Evolutionary conservation across 2,329 filamentous ascomycete genomes (phyloP).

Genomic region (Coniella lustricola): DNA sequence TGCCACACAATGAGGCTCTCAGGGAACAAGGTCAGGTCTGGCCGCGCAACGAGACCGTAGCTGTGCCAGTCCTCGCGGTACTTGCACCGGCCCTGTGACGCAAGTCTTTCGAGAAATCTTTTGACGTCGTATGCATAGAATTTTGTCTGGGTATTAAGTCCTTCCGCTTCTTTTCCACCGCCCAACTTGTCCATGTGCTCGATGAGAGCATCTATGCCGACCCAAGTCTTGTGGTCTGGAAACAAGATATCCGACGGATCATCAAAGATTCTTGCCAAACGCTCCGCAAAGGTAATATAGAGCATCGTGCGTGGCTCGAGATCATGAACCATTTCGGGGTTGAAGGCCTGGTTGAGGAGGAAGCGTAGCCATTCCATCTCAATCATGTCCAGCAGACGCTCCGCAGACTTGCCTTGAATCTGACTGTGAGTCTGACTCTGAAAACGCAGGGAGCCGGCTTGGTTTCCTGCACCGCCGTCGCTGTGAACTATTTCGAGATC

Average conservation of each 20-base stretch:
- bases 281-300: slow-evolving; percentile 26
- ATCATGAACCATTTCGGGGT: slow-evolving; percentile 18
- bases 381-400: slow-evolving; percentile 18
- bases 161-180: background rate
- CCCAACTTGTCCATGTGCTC: slow-evolving; percentile 21
- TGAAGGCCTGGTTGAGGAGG: slow-evolving; percentile 23
- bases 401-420: background rate
- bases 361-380: slow-evolving; percentile 29
- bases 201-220: slow-evolving; percentile 23
- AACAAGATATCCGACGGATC: slow-evolving; percentile 24
- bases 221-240: slow-evolving; percentile 12
- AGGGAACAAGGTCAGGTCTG: slow-evolving; percentile 23
- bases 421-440: too few species aligned
- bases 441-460: too few species aligned
- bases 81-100: slow-evolving; percentile 20
- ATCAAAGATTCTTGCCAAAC: slow-evolving; percentile 27
- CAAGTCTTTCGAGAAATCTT: slow-evolving; percentile 25
- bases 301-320: slow-evolving; percentile 21
- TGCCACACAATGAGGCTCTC: slow-evolving; percentile 26
- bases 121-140: slow-evolving; percentile 26
- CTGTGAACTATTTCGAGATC: background rate
- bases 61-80: slow-evolving; percentile 18
- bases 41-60: slow-evolving; percentile 24
- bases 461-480: too few species aligned
- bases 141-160: slow-evolving; percentile 18